Evolutionary conservation across 768 basidiomycete genomes (phyloP), one percentile per base, ranked within the genome.

Genomic region (Tulasnella sp.): DNA sequence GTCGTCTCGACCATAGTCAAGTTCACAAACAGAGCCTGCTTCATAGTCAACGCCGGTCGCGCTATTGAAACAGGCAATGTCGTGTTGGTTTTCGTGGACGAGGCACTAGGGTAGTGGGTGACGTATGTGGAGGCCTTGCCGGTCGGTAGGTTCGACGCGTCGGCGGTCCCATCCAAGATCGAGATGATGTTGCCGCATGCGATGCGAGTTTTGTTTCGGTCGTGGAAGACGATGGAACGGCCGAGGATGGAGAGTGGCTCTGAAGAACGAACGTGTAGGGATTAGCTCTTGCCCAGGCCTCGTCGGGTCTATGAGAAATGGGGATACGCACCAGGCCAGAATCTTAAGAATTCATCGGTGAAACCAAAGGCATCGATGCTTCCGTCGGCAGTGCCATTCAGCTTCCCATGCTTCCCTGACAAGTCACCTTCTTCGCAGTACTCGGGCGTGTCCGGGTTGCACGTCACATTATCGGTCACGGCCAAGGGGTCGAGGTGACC

Each of bases 101-200:
- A 38, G 25, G 17, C 58, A 37, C 8, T 40, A n/a, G 72, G 72
- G 38, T 74, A 74, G 37, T 74, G n/a, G 3, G 49, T 74, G 52
- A 58, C 38, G 36, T 49, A 74, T 14, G 14, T 74, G 11, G 73
- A 74, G 6, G 73, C 31, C 73, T 19, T 17, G 58, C 34, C 12
- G 0, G 73, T 54, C 58, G 73, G 73, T n/a, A 64, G 42, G 49
- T 15, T 29, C 0, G 42, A 8, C n/a, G 19, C 36, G 38, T 54
- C 42, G 36, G 73, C 73, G 4, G 73, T 74, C 6, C 73, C 73
- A 25, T 74, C 73, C 14, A 74, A n/a, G 36, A 67, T 31, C 19
- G 73, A 74, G 31, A 37, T 74, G 58, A 74, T 74, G 73, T 74
- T 74, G 73, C 73, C 73, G 73, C 73, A 74, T 19, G 73, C 73